Percentiles rank a stretch among this genome's conserved stretches.
phyloP scores from a whole-genome alignment of 2,329 filamentous ascomycete species.

The Fusarium illudens region DNA sequence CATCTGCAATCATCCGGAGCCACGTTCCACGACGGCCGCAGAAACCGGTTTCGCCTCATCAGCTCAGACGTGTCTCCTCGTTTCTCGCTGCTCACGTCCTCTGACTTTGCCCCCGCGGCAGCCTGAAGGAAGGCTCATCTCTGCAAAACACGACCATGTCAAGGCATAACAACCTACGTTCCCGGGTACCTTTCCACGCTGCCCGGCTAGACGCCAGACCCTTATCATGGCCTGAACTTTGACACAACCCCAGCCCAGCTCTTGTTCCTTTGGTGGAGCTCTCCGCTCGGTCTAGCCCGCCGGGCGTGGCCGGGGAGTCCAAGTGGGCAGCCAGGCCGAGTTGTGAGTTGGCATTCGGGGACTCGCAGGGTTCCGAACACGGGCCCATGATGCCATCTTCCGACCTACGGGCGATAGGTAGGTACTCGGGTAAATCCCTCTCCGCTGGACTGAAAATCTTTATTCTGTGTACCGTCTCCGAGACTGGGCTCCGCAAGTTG shows the following conservation, averaged over 20 bases:
- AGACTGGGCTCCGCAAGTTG: neutral
- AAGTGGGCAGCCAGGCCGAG: slow-evolving; percentile 8
- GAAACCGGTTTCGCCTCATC: slow-evolving; percentile 37
- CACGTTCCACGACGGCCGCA: slow-evolving; percentile 29
- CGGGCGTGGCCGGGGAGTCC: slow-evolving; percentile 27
- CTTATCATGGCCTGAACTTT: slow-evolving; percentile 16
- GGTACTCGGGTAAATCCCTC: neutral
- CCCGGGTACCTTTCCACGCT: neutral
- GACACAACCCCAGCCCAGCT: slow-evolving; percentile 9
- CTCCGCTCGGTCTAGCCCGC: slow-evolving; percentile 37
- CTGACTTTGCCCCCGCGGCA: neutral
- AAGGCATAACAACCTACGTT: neutral
- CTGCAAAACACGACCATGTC: neutral
- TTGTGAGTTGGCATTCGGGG: slow-evolving; percentile 34
- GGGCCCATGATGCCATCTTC: slow-evolving; percentile 17
- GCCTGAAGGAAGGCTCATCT: neutral
- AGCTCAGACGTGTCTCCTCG: slow-evolving; percentile 1
- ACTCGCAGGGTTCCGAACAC: slow-evolving; percentile 13
- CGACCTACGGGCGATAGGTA: neutral
- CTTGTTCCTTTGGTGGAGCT: slow-evolving; percentile 29
- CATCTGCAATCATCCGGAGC: slow-evolving; percentile 35
- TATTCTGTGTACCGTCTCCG: neutral
- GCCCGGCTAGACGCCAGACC: neutral
- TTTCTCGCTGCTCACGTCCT: neutral
- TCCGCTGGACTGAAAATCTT: neutral